Evolutionary conservation across 169 alveolate species (phyloP).

Genomic region (Eimeria zaria): DNA sequence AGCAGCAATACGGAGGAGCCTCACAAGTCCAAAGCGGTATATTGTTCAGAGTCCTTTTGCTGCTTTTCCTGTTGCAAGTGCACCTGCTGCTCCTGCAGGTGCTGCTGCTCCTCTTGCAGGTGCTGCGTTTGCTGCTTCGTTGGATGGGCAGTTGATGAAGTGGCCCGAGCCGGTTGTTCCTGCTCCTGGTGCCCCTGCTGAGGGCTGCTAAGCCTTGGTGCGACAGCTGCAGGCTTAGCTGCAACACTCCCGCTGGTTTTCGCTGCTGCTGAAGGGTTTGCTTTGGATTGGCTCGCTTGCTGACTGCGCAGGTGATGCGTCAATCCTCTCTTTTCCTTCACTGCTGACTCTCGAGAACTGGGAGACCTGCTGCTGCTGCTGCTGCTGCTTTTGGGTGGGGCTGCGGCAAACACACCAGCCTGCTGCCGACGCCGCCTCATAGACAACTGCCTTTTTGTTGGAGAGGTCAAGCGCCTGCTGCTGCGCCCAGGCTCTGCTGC

Average conservation of each 20-base stretch:
- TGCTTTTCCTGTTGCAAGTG: background rate
- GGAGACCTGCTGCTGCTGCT: conserved; percentile 62
- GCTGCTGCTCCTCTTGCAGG: conserved; percentile 7
- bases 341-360: conserved; percentile 15
- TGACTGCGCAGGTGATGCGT: background rate
- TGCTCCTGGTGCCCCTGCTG: conserved; percentile 25
- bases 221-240: conserved; percentile 9
- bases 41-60: background rate
- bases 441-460: conserved; percentile 9
- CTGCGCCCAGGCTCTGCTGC: conserved; percentile 42
- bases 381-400: conserved; percentile 46
- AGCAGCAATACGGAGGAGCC: background rate
- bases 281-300: background rate
- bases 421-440: conserved; percentile 54
- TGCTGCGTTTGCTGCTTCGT: background rate
- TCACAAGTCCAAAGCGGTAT: conserved; percentile 45
- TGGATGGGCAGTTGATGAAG: background rate
- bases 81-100: conserved; percentile 2
- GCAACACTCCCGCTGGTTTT: background rate
- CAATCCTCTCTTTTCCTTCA: background rate
- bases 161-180: background rate
- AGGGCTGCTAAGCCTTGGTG: background rate
- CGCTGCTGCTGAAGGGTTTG: conserved; percentile 25
- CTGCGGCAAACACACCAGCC: conserved; percentile 61
- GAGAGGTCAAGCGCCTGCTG: conserved; percentile 5